Evolutionary conservation across 371 early-diverging fungal genomes (phyloP).

Genomic region (Vairimorpha necatrix): DNA sequence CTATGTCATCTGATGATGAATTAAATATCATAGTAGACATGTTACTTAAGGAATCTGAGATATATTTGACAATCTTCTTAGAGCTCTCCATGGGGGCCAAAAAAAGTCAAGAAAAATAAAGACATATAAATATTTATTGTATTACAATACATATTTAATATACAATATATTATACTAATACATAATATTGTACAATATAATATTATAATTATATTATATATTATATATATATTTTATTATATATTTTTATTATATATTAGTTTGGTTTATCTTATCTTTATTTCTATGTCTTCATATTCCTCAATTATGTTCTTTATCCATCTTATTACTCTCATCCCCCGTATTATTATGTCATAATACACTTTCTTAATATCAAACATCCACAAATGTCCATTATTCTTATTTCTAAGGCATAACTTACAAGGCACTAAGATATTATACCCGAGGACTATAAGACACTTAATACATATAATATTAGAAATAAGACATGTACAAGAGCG

Average conservation of each 20-base stretch:
- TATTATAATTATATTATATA: too few species aligned
- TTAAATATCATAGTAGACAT: background rate
- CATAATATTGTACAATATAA: too few species aligned
- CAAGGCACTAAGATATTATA: conserved; percentile 91
- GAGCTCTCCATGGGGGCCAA: background rate
- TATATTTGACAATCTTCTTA: background rate
- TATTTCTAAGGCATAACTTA: conserved; percentile 74
- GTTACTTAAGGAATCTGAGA: background rate
- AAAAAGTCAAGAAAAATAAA: too few species aligned
- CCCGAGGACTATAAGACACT: conserved; percentile 78
- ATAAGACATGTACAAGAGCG: conserved; percentile 34
- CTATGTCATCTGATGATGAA: background rate
- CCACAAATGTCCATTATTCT: conserved; percentile 92
- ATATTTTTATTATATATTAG: background rate
- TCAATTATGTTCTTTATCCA: background rate
- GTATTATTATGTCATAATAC: background rate
- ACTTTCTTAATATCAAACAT: conserved; percentile 72
- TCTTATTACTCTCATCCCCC: background rate
- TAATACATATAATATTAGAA: background rate
- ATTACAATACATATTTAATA: too few species aligned
- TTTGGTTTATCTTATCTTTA: background rate
- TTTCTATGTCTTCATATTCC: background rate
- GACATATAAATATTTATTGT: too few species aligned
- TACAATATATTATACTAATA: too few species aligned
- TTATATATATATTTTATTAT: too few species aligned